A percentile compares a stretch with the other conserved stretches of the same genome.
Conservation (phyloP, 2,329 filamentous ascomycete species). For the Passalora sequoiae region DNA sequence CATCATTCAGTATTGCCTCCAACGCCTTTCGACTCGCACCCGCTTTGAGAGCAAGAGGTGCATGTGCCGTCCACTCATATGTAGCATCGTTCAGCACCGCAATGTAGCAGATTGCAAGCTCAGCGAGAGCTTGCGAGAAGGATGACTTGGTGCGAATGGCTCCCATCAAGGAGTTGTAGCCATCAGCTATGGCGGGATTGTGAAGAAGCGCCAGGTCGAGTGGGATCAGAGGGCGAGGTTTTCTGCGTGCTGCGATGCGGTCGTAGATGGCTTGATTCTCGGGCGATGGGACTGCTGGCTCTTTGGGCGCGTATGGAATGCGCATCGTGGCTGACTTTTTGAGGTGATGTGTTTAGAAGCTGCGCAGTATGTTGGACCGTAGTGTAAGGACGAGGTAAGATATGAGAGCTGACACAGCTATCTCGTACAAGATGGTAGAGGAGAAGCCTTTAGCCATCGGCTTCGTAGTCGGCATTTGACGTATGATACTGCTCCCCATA, state of each 20-base stretch:
- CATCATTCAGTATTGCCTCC: constrained; percentile 24
- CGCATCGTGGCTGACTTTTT: constrained; percentile 48
- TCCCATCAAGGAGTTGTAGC: constrained; percentile 67
- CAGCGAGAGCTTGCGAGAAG: constrained; percentile 29
- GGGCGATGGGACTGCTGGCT: constrained; percentile 49
- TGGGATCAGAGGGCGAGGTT: constrained; percentile 64
- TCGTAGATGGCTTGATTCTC: constrained; percentile 49
- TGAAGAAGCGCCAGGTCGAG: constrained; percentile 75
- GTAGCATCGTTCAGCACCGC: constrained; percentile 34
- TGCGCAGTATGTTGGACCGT: background rate
- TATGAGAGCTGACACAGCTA: constrained; percentile 1
- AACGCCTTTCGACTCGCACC: constrained; percentile 25
- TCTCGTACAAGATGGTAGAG: constrained; percentile 1
- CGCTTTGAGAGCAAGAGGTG: constrained; percentile 31
- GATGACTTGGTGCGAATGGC: constrained; percentile 35
- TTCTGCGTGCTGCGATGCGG: constrained; percentile 61
- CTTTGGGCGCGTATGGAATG: constrained; percentile 59
- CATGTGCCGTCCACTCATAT: constrained; percentile 36
- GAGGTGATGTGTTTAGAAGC: background rate
- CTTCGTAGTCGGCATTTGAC: constrained; percentile 13
- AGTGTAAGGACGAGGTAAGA: background rate
- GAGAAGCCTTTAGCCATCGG: constrained; percentile 19
- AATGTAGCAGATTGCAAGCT: constrained; percentile 36
- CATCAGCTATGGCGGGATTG: constrained; percentile 67
- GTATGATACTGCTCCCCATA: background rate